Base-by-base conservation (phyloP, 2,329 filamentous ascomycete genomes). In the Cladophialophora carrionii region DNA sequence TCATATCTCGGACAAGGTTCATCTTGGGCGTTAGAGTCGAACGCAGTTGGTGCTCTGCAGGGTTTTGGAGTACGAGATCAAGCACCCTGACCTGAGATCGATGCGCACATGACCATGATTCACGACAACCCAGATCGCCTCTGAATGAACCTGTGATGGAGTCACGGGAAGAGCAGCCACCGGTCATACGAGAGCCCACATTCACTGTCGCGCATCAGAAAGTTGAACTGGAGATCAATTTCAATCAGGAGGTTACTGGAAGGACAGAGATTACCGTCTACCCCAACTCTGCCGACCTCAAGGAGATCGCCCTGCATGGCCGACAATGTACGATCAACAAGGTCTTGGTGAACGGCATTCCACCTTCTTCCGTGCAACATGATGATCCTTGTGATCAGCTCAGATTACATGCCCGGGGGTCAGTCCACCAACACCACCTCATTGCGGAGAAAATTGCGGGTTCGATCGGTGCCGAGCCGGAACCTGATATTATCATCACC, bases 171-270 rank as follows among this genome's bases (percentile, higher is more conserved):
- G 31, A 37, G 8, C 62, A 62, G 31, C 53, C 56, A 51, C 58
- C 63, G 26, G 37, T 56, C 6, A 60, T 48, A 10, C 22, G 24
- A 31, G 46, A 46, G 32, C 49, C 51, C 10, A 49, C 37, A 22
- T 70, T 70, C 58, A 62, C 64, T 9, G 81, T 98, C 64, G 84
- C 91, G 61, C 89, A 92, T 78, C 94, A 98, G 79, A 90, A 91
- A 76, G 88, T 99, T 57, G 89, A 92, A 72, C 83, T 99, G 66
- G 93, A 98, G 73, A 83, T 99, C 74, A 90, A 96, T 79, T 96
- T 99, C 76, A 84, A 85, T 69, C 86, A 85, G 61, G 89, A 88
- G 77, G 80, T 98, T 73, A 88, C 85, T 67, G 95, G 95, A 57
- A 89, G 86, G 68, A 91, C 90, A 8, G 89, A 93, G 71, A 90